Conservation (phyloP, 176 grass and related monocot genomes). For the Pharus latifolius region DNA sequence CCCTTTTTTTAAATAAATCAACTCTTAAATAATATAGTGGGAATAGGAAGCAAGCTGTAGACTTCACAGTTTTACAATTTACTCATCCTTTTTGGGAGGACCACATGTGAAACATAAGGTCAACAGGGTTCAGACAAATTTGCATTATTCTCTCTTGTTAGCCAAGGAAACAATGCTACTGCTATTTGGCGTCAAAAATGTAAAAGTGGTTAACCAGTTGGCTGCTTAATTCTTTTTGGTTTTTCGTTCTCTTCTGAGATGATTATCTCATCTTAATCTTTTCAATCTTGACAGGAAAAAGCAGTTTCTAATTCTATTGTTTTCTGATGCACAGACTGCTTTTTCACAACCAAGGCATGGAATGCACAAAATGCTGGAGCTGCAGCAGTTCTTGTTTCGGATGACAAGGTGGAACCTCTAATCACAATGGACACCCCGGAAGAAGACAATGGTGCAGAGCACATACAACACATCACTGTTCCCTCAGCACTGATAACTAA, state of each 20-base stretch:
- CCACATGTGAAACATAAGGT: background rate
- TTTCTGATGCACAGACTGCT: constrained; percentile 53
- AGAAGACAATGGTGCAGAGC: constrained; percentile 28
- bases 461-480: constrained; percentile 74
- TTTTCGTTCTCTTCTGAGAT: background rate
- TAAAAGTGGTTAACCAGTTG: background rate
- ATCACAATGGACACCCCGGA: constrained; percentile 93
- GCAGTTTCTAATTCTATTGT: background rate
- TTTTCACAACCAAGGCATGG: constrained; percentile 84
- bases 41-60: background rate
- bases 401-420: constrained; percentile 52
- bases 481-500: constrained; percentile 77
- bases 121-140: background rate
- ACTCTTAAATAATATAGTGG: background rate
- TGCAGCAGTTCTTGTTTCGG: constrained; percentile 65
- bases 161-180: too few species aligned
- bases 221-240: background rate
- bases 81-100: background rate
- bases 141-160: too few species aligned
- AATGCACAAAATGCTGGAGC: constrained; percentile 84
- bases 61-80: background rate
- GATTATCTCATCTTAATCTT: background rate
- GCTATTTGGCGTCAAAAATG: constrained; percentile 1
- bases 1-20: background rate
- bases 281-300: background rate